These are phyloP conservation scores for Oleoguttula mirabilis DNA, from an alignment of 495 filamentous ascomycete genomes.

Conservation along the genomic window DNA sequence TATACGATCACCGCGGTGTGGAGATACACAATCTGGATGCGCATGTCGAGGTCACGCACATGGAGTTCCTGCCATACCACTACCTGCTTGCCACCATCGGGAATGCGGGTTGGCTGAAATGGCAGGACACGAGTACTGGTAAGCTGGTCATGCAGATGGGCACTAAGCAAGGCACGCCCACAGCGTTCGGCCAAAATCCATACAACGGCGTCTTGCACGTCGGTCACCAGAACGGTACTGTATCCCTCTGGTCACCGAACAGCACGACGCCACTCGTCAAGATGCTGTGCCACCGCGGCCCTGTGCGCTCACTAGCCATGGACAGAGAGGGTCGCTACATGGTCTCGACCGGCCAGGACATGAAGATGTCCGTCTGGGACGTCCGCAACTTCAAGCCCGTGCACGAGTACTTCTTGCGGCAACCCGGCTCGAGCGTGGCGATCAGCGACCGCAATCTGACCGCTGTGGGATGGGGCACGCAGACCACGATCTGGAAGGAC, in stretches of 20 bases:
- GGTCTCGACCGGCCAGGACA: conserved; percentile 84
- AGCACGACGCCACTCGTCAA: conserved; percentile 76
- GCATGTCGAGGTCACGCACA: conserved; percentile 82
- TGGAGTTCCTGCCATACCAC: conserved; percentile 95
- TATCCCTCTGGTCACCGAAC: conserved; percentile 95
- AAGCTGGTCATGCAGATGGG: conserved; percentile 70
- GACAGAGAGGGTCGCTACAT: conserved; percentile 90
- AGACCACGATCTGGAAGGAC: conserved; percentile 78
- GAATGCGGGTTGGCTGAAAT: conserved; percentile 76
- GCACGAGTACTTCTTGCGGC: conserved; percentile 74
- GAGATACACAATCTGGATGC: conserved; percentile 84
- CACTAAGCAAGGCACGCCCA: conserved; percentile 72
- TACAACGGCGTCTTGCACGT: conserved; percentile 83
- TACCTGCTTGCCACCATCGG: conserved; percentile 81
- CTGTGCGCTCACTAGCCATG: conserved; percentile 75
- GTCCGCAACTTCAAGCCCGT: conserved; percentile 88
- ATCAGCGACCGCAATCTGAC: conserved; percentile 82
- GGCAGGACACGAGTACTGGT: conserved; percentile 90
- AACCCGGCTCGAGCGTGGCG: conserved; percentile 70
- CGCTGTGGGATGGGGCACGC: conserved; percentile 85
- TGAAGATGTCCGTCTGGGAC: conserved; percentile 91
- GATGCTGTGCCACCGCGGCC: conserved; percentile 83
- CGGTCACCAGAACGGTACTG: conserved; percentile 87
- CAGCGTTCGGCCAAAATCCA: conserved; percentile 73
- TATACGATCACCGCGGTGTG: conserved; percentile 80